Conservation (phyloP, 78 protist genomes). For the Polysphondylium violaceum region DNA sequence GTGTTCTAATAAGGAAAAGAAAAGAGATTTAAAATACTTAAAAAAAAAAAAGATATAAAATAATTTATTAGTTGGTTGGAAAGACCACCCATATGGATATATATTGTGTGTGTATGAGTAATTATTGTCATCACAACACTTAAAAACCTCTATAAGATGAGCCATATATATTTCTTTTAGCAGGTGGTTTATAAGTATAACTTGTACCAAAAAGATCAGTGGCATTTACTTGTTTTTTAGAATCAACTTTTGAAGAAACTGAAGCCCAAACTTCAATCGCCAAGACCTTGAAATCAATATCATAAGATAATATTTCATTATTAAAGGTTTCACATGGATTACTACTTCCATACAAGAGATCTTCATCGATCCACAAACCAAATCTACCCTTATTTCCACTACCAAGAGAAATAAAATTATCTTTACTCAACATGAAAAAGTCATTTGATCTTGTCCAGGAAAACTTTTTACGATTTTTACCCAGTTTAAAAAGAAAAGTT, state of each 20-base stretch:
- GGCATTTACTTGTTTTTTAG: constrained; percentile 20
- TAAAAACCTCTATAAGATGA: too few species aligned
- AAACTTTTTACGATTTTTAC: constrained; percentile 12
- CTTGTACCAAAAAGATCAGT: constrained; percentile 60
- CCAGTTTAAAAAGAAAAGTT: constrained; percentile 52
- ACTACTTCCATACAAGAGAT: constrained; percentile 44
- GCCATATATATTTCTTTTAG: too few species aligned
- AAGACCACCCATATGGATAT: too few species aligned
- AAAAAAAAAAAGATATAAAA: too few species aligned
- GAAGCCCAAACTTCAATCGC: constrained; percentile 75
- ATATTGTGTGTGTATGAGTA: too few species aligned
- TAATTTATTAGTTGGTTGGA: too few species aligned
- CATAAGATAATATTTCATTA: constrained; percentile 36
- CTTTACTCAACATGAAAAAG: constrained; percentile 49
- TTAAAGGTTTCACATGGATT: constrained; percentile 41
- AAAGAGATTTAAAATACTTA: too few species aligned
- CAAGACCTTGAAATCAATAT: constrained; percentile 47
- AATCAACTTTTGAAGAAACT: not conserved
- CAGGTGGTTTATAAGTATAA: too few species aligned
- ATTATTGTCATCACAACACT: too few species aligned
- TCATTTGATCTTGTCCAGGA: constrained; percentile 72
- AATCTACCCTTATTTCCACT: constrained; percentile 42
- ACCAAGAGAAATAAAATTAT: constrained; percentile 55
- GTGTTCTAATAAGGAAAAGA: too few species aligned
- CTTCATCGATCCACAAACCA: constrained; percentile 82